Base-by-base conservation (phyloP, 495 filamentous ascomycete species). In the Venustampulla echinocandica region DNA sequence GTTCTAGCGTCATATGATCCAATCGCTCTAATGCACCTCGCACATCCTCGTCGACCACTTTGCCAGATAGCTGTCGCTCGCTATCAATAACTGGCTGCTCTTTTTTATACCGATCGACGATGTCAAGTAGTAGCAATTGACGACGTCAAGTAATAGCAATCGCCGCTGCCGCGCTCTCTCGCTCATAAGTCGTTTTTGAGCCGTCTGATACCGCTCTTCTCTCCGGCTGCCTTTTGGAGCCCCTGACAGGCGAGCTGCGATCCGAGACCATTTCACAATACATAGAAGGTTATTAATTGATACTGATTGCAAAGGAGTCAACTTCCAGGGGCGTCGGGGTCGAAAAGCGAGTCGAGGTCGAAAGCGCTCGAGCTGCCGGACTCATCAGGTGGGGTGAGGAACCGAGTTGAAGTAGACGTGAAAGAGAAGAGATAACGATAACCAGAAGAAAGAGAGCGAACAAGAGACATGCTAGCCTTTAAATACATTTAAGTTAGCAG, bases 51-150 rank as follows among this genome's bases (percentile, higher is more conserved):
- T 50, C 41, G 24, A 49, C 40, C 23, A 49, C 46, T 20, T 50
- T 54, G 15, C 36, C 50, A 2, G 32, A 58, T 3, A 65, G 55
- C 53, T 65, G 55, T 27, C 39, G 57, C 44, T 64, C 52, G 36
- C 53, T 52, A 51, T 62, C 51, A 25, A 48, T 58, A 22, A 64
- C 57, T 2, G 47, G 56, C 38, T 60, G 49, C 47, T 61, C 50
- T 18, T 55, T 60, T 40, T 63, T 52, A 21, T 42, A 64, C 3
- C 43, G 42, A 44, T 63, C 44, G 14, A 55, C 32, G 40, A 61
- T 42, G 13, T 55, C 43, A 34, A 25, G 5, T 13, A 56, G 49
- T n/a, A n/a, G n/a, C n/a, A n/a, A n/a, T n/a, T n/a, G n/a, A n/a
- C n/a, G n/a, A n/a, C n/a, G n/a, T n/a, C n/a, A n/a, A n/a, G n/a